Base-by-base conservation (phyloP, 345 rosid genomes). In the Hypericum perforatum region DNA sequence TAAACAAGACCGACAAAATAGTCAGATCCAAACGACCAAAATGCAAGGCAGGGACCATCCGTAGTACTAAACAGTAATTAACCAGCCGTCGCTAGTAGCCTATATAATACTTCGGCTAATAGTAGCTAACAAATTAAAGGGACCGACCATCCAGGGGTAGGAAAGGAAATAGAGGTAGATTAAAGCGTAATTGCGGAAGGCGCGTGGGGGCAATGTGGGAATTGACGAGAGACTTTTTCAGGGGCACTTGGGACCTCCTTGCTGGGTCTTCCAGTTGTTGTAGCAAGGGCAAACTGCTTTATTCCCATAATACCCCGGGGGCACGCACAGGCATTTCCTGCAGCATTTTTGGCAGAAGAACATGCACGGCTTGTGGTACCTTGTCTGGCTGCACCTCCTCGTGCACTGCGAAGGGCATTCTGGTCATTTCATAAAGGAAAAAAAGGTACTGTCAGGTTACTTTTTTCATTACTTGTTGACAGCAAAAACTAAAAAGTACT, bases 331-430 rank as follows among this genome's bases (percentile, higher is more conserved):
- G 52, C 70, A 65, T 32, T 65, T 65, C 10, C 47, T 48, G 70
- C 70, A 65, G 11, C 70, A 65, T 15, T 59, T 65, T 49, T 65
- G 70, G 37, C 70, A 65, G 56, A 59, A 65, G 61, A 65, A 65
- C 70, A 65, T 65, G 70, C 70, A 65, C 11, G 70, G 70, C 70
- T 65, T 65, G 48, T 54, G 70, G 61, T 65, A 59, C 46, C 46
- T 60, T 29, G 70, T 65, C 61, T 14, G n/a, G 48, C 64, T 39
- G 57, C 70, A 65, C 46, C 70, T 59, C 60, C 63, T 65, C 55
- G 61, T 5, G 56, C 70, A 65, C 48, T 69, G 67, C 10, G 75
- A 60, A 7, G 81, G 79, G 53, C 94, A 85, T 57, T 85, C 94
- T 85, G 94, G 52, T 63, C 63, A 76, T 66, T 66, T 36, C 47